Evolutionary conservation across 805 yeast species (phyloP).

Genomic region (Pichia gijzeniarum): DNA sequence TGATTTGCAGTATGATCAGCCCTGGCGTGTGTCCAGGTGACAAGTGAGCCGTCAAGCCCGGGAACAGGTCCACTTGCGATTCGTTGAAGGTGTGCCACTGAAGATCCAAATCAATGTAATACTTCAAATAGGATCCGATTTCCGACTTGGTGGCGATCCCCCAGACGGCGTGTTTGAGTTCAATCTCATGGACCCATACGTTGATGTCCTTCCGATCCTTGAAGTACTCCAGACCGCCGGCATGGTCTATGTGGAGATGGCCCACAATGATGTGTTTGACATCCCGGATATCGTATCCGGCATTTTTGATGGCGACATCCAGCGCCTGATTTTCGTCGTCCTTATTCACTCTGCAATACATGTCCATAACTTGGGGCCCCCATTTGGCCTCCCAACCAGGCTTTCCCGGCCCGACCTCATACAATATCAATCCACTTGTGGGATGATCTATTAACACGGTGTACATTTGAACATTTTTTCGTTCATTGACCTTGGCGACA

Average conservation of each 20-base stretch:
- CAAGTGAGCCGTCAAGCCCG: conserved; percentile 2
- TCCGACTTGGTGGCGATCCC: conserved; percentile 6
- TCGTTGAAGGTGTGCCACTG: conserved; percentile 5
- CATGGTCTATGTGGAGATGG: conserved; percentile 6
- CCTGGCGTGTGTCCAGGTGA: conserved; percentile 5
- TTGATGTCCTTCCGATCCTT: conserved; percentile 1
- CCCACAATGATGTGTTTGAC: conserved; percentile 4
- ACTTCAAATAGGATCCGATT: conserved; percentile 4
- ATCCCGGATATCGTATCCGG: conserved; percentile 2
- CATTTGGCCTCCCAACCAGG: conserved; percentile 5
- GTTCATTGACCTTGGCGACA: background rate
- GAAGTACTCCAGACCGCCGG: conserved; percentile 5
- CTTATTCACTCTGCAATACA: conserved; percentile 3
- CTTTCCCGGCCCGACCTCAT: conserved; percentile 6
- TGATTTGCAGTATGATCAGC: conserved; percentile 1
- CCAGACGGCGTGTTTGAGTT: conserved; percentile 5
- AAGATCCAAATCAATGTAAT: conserved; percentile 5
- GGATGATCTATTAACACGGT: conserved; percentile 5
- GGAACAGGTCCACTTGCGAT: background rate
- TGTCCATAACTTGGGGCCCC: conserved; percentile 2
- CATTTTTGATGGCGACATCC: conserved; percentile 3
- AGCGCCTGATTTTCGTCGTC: conserved; percentile 3
- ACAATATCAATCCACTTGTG: conserved; percentile 3
- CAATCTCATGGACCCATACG: conserved; percentile 4
- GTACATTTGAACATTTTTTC: conserved; percentile 3